Evolutionary conservation across 139 green algal species (phyloP), one percentile per base, ranked within the genome.

Genomic region (Diplosphaera chodatii): DNA sequence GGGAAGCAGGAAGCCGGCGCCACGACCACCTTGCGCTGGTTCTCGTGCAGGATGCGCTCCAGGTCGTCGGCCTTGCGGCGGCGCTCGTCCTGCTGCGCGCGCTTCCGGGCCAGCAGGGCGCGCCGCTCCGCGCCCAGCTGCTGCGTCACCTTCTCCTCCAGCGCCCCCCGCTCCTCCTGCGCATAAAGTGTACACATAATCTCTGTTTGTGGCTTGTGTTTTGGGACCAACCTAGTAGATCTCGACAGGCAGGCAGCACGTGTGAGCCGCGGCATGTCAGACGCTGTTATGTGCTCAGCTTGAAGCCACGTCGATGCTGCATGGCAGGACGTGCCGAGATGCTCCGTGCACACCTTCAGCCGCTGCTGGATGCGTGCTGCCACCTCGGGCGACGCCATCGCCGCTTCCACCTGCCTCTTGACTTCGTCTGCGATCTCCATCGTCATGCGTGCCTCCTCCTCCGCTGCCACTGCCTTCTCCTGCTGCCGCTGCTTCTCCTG

Each of bases 41-140:
- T 84, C 62, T 84, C 79, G 48, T 72, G 40, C 31, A 84, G 66
- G 62, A 84, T 84, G 40, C 66, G 72, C 31, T 79, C 70, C 40
- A 84, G 79, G 66, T 84, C 79, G 23, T 71, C 63, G 69, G 82
- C 63, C 63, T 79, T 74, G 37, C 74, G 72, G 32, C 32, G 41
- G 30, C 76, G 68, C 48, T 84, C 79, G 22, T 75, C 79, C 32
- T 84, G 75, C 76, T 84, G 72, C 30, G 67, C 68, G 16, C 79
- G 72, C 66, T 84, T 84, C 25, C 64, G 62, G 55, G 82, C 79
- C 56, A 84, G 68, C 76, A 84, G 73, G 62, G 59, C 31, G 29
- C 40, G 63, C 25, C 74, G 72, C 48, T 84, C 79, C 32, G 67
- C 40, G 40, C 77, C 72, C 59, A 84, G 63, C 71, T 84, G 79